Conservation (phyloP, 139 green algal species). For the Micractinium conductrix region DNA sequence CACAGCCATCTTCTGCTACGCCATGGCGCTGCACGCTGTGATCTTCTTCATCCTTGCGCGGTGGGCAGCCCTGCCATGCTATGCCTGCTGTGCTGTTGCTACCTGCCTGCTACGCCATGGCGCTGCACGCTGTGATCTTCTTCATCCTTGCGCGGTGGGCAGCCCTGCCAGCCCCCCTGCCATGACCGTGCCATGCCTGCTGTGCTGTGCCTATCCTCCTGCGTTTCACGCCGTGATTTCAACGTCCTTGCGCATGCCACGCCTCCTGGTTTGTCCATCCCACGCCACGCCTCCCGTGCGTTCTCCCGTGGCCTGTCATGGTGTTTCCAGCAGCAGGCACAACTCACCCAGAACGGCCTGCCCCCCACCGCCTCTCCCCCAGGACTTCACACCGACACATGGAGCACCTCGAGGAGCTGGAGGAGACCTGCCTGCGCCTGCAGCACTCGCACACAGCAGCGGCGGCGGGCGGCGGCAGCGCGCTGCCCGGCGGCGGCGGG, state of each 20-base stretch:
- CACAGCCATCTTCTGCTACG: constrained; percentile 80
- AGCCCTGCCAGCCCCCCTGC: not conserved
- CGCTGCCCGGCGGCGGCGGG: not conserved
- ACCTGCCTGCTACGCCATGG: constrained; percentile 72
- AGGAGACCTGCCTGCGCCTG: constrained; percentile 35
- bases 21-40: constrained; percentile 85
- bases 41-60: constrained; percentile 74
- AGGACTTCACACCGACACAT: not conserved
- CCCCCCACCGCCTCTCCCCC: no score
- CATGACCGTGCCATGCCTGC: no score
- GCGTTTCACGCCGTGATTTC: no score
- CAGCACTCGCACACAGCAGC: constrained; percentile 19
- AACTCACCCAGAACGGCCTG: no score
- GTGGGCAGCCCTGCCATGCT: not conserved
- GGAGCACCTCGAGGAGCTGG: constrained; percentile 38
- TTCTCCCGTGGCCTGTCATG: no score
- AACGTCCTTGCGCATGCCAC: no score
- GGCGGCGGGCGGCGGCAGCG: not conserved
- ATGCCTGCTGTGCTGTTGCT: not conserved
- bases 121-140: constrained; percentile 86
- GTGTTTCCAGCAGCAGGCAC: no score
- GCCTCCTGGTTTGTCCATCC: no score
- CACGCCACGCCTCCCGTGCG: no score
- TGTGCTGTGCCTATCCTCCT: no score
- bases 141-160: constrained; percentile 1